A percentile compares a stretch with the other conserved stretches of the same genome.
Evolutionary conservation across 306 rosid genomes (phyloP).

Genomic region (Trichosanthes cucumerina): DNA sequence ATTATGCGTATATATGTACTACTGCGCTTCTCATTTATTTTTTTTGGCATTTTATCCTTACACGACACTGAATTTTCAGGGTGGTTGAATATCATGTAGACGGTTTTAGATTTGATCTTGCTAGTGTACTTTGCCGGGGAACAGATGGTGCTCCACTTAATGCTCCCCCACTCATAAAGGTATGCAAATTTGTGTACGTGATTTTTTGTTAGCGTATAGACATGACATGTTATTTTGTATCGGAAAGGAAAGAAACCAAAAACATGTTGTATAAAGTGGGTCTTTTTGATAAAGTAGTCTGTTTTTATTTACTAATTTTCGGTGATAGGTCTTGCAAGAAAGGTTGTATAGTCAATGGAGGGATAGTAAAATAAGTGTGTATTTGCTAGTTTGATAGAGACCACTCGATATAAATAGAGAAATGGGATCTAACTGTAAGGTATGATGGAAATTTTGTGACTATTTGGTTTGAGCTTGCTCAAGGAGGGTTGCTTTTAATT

Average conservation of each 20-base stretch:
- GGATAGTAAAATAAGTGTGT: background rate
- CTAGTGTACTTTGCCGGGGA: conserved; percentile 91
- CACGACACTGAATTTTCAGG: conserved; percentile 35
- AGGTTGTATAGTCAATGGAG: background rate
- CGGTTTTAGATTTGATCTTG: conserved; percentile 96
- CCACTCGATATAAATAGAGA: background rate
- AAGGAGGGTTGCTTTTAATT: background rate
- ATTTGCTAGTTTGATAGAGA: background rate
- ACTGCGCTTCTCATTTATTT: background rate
- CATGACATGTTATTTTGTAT: background rate
- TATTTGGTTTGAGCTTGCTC: background rate
- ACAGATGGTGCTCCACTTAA: conserved; percentile 68
- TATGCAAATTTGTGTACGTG: conserved; percentile 21
- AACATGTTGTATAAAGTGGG: background rate
- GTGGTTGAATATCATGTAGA: conserved; percentile 88
- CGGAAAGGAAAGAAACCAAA: background rate
- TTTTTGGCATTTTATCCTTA: conserved; percentile 1
- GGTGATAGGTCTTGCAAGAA: background rate
- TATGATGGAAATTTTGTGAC: background rate
- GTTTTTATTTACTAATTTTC: background rate
- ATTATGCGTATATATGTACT: background rate
- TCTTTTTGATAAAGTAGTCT: background rate
- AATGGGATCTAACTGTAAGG: background rate
- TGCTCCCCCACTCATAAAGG: conserved; percentile 76
- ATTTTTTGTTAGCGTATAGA: background rate